A percentile compares a stretch with the other conserved stretches of the same genome.
phyloP scores from a whole-genome alignment of 2,329 filamentous ascomycete species.

The Sclerotinia trifoliorum region DNA sequence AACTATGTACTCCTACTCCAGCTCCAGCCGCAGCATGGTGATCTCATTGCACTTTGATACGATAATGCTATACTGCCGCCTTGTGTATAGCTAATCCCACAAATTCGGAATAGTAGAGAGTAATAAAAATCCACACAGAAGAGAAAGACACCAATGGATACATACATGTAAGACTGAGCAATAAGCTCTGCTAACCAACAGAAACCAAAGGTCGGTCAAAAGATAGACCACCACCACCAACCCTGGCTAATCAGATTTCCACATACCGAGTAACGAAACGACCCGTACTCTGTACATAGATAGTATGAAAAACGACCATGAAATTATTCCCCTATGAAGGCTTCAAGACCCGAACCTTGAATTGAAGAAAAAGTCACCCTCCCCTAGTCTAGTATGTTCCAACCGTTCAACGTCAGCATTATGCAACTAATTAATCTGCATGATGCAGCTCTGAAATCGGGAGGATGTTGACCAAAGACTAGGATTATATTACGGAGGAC shows the following conservation, averaged over 20 bases:
- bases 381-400: not conserved
- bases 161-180: not conserved
- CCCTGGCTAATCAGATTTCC: not conserved
- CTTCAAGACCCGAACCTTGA: not conserved
- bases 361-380: not conserved
- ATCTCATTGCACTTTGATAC: not conserved
- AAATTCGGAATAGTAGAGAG: not conserved
- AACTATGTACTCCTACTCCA: too few relatives aligned
- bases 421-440: slow-evolving; percentile 10
- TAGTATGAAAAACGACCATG: not conserved
- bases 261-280: not conserved
- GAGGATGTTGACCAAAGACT: not conserved
- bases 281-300: not conserved
- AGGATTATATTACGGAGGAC: not conserved
- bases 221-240: not conserved
- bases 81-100: not conserved
- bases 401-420: slow-evolving; percentile 9
- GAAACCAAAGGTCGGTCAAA: slow-evolving; percentile 4
- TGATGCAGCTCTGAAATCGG: not conserved
- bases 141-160: slow-evolving; percentile 4
- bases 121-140: not conserved
- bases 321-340: not conserved
- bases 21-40: not conserved
- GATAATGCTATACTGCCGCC: not conserved
- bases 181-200: not conserved